Evolutionary conservation across 2,329 filamentous ascomycete genomes (phyloP).

Genomic region (Verticillium klebahnii): DNA sequence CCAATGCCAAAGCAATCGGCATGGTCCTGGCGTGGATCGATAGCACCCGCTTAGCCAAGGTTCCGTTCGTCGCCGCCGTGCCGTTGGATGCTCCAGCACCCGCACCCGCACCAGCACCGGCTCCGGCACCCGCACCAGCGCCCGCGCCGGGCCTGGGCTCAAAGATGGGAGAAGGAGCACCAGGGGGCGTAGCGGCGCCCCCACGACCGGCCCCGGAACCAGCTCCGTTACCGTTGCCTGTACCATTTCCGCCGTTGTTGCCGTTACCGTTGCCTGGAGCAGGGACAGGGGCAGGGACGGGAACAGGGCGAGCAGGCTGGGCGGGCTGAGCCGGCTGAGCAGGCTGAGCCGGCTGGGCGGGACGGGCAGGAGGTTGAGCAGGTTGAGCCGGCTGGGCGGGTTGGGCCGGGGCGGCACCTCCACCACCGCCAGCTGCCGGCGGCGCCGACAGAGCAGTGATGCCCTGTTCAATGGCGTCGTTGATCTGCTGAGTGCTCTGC

Average conservation of each 20-base stretch:
- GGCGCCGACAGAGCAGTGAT: constrained; percentile 13
- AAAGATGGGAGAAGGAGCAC: not conserved
- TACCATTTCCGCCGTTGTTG: not conserved
- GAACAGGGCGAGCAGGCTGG: not conserved
- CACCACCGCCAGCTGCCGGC: constrained; percentile 2
- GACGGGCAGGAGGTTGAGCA: not conserved
- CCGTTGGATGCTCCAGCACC: not conserved
- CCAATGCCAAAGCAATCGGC: not conserved
- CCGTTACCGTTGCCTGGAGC: not conserved
- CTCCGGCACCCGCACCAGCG: not conserved
- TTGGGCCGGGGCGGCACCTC: constrained; percentile 2
- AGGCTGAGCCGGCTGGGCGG: not conserved
- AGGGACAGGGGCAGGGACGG: not conserved
- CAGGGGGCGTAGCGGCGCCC: not conserved
- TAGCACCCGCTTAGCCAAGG: not conserved
- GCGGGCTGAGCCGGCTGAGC: not conserved
- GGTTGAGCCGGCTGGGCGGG: constrained; percentile 1
- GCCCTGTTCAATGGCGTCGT: constrained; percentile 14
- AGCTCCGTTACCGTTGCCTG: not conserved
- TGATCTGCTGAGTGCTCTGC: constrained; percentile 19
- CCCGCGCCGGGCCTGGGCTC: not conserved
- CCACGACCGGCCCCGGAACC: not conserved
- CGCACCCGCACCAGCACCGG: not conserved
- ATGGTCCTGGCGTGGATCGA: not conserved
- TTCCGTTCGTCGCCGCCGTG: not conserved